These are phyloP conservation scores for Cyamopsis tetragonoloba DNA, from an alignment of 306 rosid genomes.

Conservation along the genomic window DNA sequence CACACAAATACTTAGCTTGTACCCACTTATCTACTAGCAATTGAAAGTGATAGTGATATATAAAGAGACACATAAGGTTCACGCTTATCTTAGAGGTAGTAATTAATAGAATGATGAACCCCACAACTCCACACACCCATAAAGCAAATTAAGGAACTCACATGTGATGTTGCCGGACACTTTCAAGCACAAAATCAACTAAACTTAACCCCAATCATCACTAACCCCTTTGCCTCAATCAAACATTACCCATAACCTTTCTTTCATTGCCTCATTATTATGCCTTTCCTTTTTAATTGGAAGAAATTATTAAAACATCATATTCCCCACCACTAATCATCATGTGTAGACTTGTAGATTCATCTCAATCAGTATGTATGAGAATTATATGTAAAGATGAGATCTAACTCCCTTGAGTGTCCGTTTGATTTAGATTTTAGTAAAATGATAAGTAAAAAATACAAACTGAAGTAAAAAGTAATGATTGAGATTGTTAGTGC, in stretches of 20 bases:
- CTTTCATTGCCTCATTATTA: constrained; percentile 38
- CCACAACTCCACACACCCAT: constrained; percentile 37
- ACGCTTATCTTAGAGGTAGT: constrained; percentile 19
- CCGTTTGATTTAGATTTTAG: no score
- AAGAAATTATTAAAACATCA: neutral
- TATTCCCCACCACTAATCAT: constrained; percentile 26
- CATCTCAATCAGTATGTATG: neutral
- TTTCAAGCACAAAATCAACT: constrained; percentile 38
- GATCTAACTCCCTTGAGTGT: neutral
- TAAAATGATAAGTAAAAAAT: no score
- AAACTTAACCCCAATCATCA: constrained; percentile 37
- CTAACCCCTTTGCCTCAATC: constrained; percentile 25
- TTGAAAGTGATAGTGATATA: constrained; percentile 35
- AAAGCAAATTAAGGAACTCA: constrained; percentile 17
- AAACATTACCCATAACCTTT: constrained; percentile 24
- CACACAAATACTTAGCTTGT: neutral
- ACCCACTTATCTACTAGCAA: constrained; percentile 24
- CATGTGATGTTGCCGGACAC: constrained; percentile 42
- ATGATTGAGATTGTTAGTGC: no score
- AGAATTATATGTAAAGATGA: neutral
- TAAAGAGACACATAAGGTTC: neutral
- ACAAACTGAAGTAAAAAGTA: no score
- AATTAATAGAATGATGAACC: no score
- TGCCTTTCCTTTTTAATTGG: constrained; percentile 23
- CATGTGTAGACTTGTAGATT: constrained; percentile 11